Conservation (phyloP, 73 alveolate species). For the Tetrahymena borealis region DNA sequence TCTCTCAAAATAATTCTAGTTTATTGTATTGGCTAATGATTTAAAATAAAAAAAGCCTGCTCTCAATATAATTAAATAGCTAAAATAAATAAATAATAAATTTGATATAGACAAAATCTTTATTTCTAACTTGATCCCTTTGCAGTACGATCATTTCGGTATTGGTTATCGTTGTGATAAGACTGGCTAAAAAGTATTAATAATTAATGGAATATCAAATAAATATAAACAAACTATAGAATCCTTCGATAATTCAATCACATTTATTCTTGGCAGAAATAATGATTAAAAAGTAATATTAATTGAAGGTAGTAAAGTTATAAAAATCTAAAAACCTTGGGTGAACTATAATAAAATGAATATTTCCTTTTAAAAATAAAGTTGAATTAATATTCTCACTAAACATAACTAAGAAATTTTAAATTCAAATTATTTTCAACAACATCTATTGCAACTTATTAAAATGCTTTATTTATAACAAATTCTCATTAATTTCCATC, state of each 20-base stretch:
- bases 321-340: neutral
- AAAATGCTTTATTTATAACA: no score
- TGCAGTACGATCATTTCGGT: neutral
- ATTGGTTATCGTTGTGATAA: neutral
- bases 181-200: neutral
- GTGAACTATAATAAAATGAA: neutral
- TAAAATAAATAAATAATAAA: neutral
- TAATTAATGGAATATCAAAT: neutral
- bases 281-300: neutral
- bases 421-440: no score
- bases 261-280: neutral
- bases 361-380: neutral
- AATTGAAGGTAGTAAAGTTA: neutral
- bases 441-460: no score
- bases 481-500: no score
- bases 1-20: neutral
- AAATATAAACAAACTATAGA: neutral
- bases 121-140: neutral
- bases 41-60: neutral
- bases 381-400: neutral
- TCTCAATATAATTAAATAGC: neutral
- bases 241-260: neutral
- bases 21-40: neutral
- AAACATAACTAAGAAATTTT: neutral
- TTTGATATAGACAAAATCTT: neutral